These are phyloP conservation scores for Oenanthe javanica DNA, from an alignment of 140 eudicot species.

Conservation along the genomic window DNA sequence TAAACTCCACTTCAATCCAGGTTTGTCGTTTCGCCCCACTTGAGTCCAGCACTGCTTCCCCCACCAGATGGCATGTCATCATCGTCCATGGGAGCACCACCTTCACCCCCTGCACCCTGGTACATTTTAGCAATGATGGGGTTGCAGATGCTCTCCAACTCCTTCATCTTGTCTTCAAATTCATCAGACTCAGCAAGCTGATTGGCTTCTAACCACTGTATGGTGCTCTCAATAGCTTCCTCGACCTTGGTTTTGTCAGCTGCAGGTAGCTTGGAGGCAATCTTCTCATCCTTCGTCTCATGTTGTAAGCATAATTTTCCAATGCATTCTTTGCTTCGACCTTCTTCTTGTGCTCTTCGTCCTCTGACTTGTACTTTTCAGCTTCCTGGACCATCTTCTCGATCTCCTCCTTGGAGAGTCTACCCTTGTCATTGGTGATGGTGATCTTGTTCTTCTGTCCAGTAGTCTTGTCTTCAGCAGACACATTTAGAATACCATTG, in stretches of 20 bases:
- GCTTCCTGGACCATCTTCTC: constrained; percentile 59
- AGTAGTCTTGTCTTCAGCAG: constrained; percentile 54
- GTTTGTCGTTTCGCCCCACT: no score
- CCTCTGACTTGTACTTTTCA: constrained; percentile 50
- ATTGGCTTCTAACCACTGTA: constrained; percentile 42
- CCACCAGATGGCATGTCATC: constrained; percentile 31
- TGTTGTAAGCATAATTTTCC: constrained; percentile 49
- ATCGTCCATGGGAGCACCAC: constrained; percentile 38
- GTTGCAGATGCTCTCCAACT: constrained; percentile 48
- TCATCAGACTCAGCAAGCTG: constrained; percentile 49
- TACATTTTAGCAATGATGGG: constrained; percentile 53
- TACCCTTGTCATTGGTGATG: constrained; percentile 50
- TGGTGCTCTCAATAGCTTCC: constrained; percentile 33
- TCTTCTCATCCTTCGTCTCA: constrained; percentile 55
- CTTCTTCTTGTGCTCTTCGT: constrained; percentile 59
- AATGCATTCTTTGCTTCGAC: constrained; percentile 41
- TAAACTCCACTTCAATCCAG: neutral
- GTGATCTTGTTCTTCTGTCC: constrained; percentile 57
- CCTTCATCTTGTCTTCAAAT: constrained; percentile 54
- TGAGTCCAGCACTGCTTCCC: constrained; percentile 27
- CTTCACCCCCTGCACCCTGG: constrained; percentile 40
- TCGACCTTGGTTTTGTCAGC: constrained; percentile 45
- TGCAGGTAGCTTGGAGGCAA: constrained; percentile 31
- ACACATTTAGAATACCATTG: constrained; percentile 42
- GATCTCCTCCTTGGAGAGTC: constrained; percentile 48